A percentile compares a stretch with the other conserved stretches of the same genome.
These are phyloP conservation scores for Aegilops sharonensis DNA, from an alignment of 176 grass and related monocot species.

Conservation along the genomic window DNA sequence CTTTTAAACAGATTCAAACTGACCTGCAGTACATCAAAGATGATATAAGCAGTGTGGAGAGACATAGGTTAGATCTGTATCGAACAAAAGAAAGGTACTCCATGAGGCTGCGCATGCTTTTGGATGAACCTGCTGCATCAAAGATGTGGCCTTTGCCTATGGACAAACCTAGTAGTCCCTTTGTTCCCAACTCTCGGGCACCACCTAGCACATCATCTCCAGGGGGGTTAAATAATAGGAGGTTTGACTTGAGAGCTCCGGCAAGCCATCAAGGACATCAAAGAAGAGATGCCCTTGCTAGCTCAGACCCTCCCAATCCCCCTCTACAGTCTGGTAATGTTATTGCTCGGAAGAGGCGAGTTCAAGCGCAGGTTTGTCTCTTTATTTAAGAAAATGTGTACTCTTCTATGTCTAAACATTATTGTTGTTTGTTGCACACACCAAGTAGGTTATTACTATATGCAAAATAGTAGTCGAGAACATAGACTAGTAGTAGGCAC, in stretches of 20 bases:
- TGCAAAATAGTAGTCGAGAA: neutral
- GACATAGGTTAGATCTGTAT: conserved; percentile 79
- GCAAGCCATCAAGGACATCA: conserved; percentile 68
- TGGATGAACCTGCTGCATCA: conserved; percentile 69
- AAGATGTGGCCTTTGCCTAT: conserved; percentile 62
- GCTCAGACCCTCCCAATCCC: conserved; percentile 50
- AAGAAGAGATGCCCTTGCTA: conserved; percentile 71
- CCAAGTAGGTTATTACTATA: neutral
- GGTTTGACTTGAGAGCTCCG: conserved; percentile 73
- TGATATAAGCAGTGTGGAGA: conserved; percentile 86
- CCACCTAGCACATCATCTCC: conserved; percentile 57
- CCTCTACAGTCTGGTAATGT: conserved; percentile 75
- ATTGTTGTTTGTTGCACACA: neutral
- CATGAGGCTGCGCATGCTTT: conserved; percentile 89
- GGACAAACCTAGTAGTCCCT: conserved; percentile 62
- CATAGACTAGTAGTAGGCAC: neutral
- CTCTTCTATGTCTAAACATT: conserved; percentile 4
- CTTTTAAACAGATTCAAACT: conserved; percentile 79
- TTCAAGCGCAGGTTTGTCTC: conserved; percentile 79
- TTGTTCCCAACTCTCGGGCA: conserved; percentile 49
- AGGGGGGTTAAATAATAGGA: conserved; percentile 68
- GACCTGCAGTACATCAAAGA: conserved; percentile 99
- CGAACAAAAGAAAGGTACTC: conserved; percentile 93
- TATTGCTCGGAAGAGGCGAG: conserved; percentile 85
- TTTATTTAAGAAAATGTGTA: conserved; percentile 8